Percentiles rank a stretch among this genome's conserved stretches.
Evolutionary conservation across 1,284 basidiomycete genomes (phyloP).

Genomic region (Coriolopsis trogii): DNA sequence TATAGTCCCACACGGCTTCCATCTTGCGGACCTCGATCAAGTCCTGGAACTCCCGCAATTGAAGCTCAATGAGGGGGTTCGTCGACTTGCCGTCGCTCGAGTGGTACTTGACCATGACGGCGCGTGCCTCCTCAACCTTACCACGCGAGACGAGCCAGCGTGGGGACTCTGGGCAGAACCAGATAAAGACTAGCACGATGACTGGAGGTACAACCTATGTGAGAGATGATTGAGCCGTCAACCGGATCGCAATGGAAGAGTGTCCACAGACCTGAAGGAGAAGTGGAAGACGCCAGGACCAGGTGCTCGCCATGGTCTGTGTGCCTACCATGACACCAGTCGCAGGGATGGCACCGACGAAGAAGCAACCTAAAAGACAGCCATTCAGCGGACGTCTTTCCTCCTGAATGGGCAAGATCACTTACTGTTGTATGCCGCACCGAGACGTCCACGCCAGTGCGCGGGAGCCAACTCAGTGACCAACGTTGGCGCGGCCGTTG

Average conservation of each 20-base stretch:
- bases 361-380: constrained; percentile 4
- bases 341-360: constrained; percentile 15
- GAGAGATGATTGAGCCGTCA: not conserved
- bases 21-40: constrained; percentile 14
- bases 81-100: constrained; percentile 9
- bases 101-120: constrained; percentile 21
- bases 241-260: too few species aligned
- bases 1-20: constrained; percentile 15
- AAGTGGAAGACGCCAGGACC: constrained; percentile 19
- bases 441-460: constrained; percentile 18
- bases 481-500: constrained; percentile 15
- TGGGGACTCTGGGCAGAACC: constrained; percentile 29
- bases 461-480: constrained; percentile 16
- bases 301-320: constrained; percentile 12
- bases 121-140: constrained; percentile 24
- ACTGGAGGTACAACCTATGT: constrained; percentile 8
- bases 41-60: constrained; percentile 9
- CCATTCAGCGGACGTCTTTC: not conserved
- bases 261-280: constrained; percentile 3
- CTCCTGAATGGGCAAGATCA: not conserved
- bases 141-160: constrained; percentile 30
- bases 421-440: constrained; percentile 14
- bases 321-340: constrained; percentile 16
- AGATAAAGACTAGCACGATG: constrained; percentile 22
- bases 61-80: constrained; percentile 15